Evolutionary conservation across 257 asterid genomes (phyloP).

Genomic region (Fraxinus americana): DNA sequence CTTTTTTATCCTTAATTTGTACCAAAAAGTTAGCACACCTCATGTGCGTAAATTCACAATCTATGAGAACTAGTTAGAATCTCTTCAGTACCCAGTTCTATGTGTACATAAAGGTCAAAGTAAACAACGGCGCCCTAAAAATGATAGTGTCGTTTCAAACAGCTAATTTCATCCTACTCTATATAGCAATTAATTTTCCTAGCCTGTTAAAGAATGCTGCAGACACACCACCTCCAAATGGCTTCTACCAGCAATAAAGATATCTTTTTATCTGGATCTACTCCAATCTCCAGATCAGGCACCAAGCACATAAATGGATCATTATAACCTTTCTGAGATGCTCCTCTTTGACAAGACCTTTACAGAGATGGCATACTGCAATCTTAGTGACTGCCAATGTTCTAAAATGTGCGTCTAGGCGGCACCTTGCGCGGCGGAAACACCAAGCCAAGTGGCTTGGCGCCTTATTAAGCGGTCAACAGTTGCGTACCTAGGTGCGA

Average conservation of each 20-base stretch:
- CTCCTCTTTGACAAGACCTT: neutral
- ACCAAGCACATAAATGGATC: neutral
- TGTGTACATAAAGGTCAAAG: neutral
- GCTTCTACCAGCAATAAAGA: neutral
- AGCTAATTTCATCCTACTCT: neutral
- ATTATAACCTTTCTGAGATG: neutral
- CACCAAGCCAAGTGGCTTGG: no score
- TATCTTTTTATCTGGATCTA: neutral
- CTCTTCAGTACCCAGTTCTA: neutral
- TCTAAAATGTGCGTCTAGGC: no score
- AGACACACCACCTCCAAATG: neutral
- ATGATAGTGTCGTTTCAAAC: neutral
- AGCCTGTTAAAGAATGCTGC: neutral
- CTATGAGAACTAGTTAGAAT: neutral
- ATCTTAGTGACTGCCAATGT: conserved; percentile 3
- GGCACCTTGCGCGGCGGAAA: no score
- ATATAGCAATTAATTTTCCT: neutral
- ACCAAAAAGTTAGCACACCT: neutral
- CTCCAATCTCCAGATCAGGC: neutral
- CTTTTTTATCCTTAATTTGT: neutral
- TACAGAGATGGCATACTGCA: conserved; percentile 6
- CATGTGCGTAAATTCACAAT: neutral
- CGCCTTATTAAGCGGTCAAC: no score
- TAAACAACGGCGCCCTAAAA: neutral
- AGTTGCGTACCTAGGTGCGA: no score